phyloP scores from a whole-genome alignment of 345 rosid species.

The Lepidium africanum region DNA sequence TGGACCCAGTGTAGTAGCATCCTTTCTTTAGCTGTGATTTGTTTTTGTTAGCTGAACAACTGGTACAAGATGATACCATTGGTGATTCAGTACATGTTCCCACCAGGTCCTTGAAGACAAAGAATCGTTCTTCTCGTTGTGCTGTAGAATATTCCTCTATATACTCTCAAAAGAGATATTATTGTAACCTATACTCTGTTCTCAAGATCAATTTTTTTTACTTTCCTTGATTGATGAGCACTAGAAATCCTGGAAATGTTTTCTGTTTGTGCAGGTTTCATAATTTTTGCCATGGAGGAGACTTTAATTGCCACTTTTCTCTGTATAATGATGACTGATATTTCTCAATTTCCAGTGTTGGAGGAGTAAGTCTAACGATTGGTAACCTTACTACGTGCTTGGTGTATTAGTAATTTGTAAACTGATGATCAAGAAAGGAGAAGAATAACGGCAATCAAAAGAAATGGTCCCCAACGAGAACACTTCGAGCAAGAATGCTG shows the following conservation, averaged over 20 bases:
- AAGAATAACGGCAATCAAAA: not conserved
- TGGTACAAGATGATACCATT: not conserved
- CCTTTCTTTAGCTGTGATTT: slow-evolving; percentile 7
- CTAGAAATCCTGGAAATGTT: not conserved
- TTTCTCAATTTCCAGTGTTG: not conserved
- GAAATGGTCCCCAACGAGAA: not conserved
- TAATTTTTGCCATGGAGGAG: not conserved
- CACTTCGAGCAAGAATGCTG: not conserved
- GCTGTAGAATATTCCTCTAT: not conserved
- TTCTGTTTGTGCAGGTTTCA: slow-evolving; percentile 17
- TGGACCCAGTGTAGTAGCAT: not conserved
- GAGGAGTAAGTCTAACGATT: slow-evolving; percentile 9
- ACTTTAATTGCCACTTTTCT: not conserved
- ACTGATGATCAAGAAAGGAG: not conserved
- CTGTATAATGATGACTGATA: not conserved
- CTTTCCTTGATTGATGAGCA: not conserved
- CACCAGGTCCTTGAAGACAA: slow-evolving; percentile 5
- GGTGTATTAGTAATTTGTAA: not conserved
- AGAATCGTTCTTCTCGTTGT: not conserved
- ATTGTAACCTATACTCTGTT: not conserved
- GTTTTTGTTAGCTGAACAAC: not conserved
- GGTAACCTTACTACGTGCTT: not conserved
- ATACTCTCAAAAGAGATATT: not conserved
- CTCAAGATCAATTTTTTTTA: not conserved
- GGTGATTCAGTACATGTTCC: too few relatives aligned